A percentile compares a stretch with the other conserved stretches of the same genome.
phyloP scores from a whole-genome alignment of 345 rosid species.

The Citrus glauca region DNA sequence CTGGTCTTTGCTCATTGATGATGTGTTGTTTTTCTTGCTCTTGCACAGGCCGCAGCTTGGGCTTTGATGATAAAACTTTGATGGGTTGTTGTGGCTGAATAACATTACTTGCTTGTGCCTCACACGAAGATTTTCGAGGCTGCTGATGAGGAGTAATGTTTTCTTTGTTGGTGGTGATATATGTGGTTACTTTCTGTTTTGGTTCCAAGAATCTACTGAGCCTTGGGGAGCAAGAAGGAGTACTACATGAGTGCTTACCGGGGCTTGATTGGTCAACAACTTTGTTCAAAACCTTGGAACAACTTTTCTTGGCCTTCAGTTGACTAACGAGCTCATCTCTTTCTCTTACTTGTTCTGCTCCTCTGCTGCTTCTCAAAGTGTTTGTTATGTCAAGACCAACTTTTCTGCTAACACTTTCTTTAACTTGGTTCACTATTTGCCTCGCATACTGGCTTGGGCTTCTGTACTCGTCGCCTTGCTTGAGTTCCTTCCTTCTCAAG shows the following conservation, averaged over 20 bases:
- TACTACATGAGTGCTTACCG: constrained; percentile 17
- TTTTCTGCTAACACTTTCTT: constrained; percentile 59
- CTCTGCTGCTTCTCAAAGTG: constrained; percentile 42
- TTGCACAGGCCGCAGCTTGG: constrained; percentile 17
- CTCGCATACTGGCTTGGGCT: constrained; percentile 63
- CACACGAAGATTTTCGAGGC: constrained; percentile 17
- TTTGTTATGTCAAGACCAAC: constrained; percentile 82
- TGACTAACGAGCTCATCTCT: constrained; percentile 36
- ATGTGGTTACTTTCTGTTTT: constrained; percentile 20
- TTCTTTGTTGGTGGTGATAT: constrained; percentile 13
- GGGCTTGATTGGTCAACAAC: constrained; percentile 27
- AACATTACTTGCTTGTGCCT: not conserved
- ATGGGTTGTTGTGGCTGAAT: constrained; percentile 4
- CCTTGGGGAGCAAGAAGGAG: constrained; percentile 52
- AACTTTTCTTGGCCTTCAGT: constrained; percentile 41
- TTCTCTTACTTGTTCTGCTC: constrained; percentile 34
- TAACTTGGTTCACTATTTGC: constrained; percentile 77
- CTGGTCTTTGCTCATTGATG: constrained; percentile 18
- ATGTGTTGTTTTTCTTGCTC: not conserved
- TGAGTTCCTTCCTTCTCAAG: constrained; percentile 42
- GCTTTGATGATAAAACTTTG: constrained; percentile 25
- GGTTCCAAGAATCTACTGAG: constrained; percentile 37
- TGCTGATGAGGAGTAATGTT: constrained; percentile 5
- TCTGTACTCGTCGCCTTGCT: constrained; percentile 49
- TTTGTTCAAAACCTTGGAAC: constrained; percentile 26